A percentile compares a stretch with the other conserved stretches of the same genome.
These are phyloP conservation scores for Erucastrum elatum DNA, from an alignment of 345 rosid species.

Conservation along the genomic window DNA sequence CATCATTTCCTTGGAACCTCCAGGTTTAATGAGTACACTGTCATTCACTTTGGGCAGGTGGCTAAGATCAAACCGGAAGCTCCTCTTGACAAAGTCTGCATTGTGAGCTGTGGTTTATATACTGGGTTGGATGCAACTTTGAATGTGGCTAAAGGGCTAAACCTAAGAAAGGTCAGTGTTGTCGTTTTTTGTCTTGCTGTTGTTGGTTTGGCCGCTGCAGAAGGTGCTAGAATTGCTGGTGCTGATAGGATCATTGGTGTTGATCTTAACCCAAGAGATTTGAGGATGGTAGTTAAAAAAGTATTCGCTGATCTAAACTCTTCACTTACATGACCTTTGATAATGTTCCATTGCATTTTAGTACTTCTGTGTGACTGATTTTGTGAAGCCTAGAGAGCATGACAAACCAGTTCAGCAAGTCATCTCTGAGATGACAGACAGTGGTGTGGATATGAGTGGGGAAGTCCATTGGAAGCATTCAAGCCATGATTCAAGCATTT, in stretches of 20 bases:
- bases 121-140: constrained; percentile 80
- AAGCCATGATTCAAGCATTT: constrained; percentile 83
- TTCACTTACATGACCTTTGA: not conserved
- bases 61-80: constrained; percentile 78
- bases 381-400: constrained; percentile 67
- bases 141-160: constrained; percentile 57
- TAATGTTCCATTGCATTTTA: constrained; percentile 46
- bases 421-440: constrained; percentile 72
- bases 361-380: constrained; percentile 64
- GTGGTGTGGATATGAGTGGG: constrained; percentile 78
- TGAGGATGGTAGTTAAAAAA: constrained; percentile 38
- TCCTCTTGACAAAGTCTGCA: constrained; percentile 80
- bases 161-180: constrained; percentile 67
- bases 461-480: constrained; percentile 63
- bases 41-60: constrained; percentile 67
- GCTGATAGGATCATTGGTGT: constrained; percentile 77
- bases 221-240: constrained; percentile 74
- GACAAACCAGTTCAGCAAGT: constrained; percentile 75
- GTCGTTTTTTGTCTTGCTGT: constrained; percentile 75
- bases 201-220: constrained; percentile 83
- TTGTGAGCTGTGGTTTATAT: constrained; percentile 72
- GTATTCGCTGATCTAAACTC: not conserved
- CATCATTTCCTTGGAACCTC: constrained; percentile 59
- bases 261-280: constrained; percentile 68
- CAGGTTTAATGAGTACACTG: constrained; percentile 83